These are phyloP conservation scores for Aspergillus unguis DNA, from an alignment of 2,329 filamentous ascomycete species.

Conservation along the genomic window DNA sequence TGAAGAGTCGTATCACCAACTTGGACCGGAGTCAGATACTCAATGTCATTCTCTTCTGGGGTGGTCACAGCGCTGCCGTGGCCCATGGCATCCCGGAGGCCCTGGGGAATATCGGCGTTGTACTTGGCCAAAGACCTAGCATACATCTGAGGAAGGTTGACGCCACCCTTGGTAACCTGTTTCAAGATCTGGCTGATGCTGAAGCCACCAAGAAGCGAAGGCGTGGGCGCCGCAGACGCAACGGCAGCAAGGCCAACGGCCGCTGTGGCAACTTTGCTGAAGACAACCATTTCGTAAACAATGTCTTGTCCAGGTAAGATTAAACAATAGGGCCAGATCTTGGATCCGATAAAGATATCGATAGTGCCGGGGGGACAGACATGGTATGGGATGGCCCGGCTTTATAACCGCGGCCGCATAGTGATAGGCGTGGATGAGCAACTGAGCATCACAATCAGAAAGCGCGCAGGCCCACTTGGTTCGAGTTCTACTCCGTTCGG, in stretches of 20 bases:
- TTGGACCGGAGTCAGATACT: slow-evolving; percentile 61
- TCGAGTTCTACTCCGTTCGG: background rate
- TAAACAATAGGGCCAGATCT: slow-evolving; percentile 11
- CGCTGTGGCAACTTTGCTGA: slow-evolving; percentile 29
- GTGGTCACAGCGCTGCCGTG: slow-evolving; percentile 39
- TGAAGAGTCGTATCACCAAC: slow-evolving; percentile 63
- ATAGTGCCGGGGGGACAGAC: too few relatives aligned
- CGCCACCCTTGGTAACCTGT: slow-evolving; percentile 17
- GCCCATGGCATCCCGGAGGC: slow-evolving; percentile 30
- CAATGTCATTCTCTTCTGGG: slow-evolving; percentile 51
- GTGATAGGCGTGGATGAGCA: background rate
- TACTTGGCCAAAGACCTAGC: slow-evolving; percentile 30
- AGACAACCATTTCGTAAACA: slow-evolving; percentile 32
- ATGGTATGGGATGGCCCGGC: slow-evolving; percentile 1
- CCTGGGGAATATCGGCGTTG: slow-evolving; percentile 27
- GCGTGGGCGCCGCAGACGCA: slow-evolving; percentile 28
- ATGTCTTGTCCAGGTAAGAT: background rate
- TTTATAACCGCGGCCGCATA: slow-evolving; percentile 25
- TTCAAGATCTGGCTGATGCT: slow-evolving; percentile 29
- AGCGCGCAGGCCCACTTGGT: slow-evolving; percentile 3
- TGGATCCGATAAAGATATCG: background rate
- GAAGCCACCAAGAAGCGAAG: slow-evolving; percentile 28
- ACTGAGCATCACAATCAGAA: slow-evolving; percentile 1
- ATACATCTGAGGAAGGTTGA: slow-evolving; percentile 31
- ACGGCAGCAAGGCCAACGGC: slow-evolving; percentile 27